Percentiles rank a stretch among this genome's conserved stretches.
phyloP scores from a whole-genome alignment of 306 rosid genomes.

The Mucuna pruriens region DNA sequence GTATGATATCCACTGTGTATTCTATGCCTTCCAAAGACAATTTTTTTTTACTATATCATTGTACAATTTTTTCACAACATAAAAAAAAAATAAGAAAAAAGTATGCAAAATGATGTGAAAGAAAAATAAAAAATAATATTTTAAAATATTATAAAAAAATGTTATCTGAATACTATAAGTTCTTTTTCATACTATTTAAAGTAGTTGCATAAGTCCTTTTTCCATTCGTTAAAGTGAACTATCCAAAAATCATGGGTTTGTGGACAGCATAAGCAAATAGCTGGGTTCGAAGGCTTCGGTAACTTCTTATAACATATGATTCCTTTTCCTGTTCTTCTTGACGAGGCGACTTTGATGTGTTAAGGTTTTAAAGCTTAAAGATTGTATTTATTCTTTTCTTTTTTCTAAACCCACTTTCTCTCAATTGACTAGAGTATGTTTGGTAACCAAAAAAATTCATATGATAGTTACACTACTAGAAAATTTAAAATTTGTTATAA shows the following conservation, averaged over 20 bases:
- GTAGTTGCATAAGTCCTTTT: too few relatives aligned
- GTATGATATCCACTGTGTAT: slow-evolving; percentile 11
- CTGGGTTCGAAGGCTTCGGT: neutral
- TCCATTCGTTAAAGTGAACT: neutral
- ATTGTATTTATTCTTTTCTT: slow-evolving; percentile 29
- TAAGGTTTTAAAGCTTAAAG: slow-evolving; percentile 27
- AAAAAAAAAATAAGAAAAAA: too few relatives aligned
- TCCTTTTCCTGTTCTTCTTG: slow-evolving; percentile 4
- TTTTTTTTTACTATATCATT: too few relatives aligned
- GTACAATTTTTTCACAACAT: too few relatives aligned
- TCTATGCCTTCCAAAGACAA: slow-evolving; percentile 12
- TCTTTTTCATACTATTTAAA: slow-evolving; percentile 3
- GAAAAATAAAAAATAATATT: too few relatives aligned
- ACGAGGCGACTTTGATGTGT: slow-evolving; percentile 31
- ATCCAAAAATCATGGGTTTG: neutral
- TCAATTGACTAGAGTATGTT: too few relatives aligned
- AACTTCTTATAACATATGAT: slow-evolving; percentile 23
- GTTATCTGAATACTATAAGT: too few relatives aligned
- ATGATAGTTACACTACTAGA: too few relatives aligned
- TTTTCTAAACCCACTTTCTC: slow-evolving; percentile 38
- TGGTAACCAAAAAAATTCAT: too few relatives aligned
- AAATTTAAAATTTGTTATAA: too few relatives aligned
- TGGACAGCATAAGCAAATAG: slow-evolving; percentile 8
- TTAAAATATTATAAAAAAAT: too few relatives aligned
- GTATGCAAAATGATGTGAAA: too few relatives aligned